phyloP scores from a whole-genome alignment of 129 eudicot genomes.

The Scalesia atractyloides region DNA sequence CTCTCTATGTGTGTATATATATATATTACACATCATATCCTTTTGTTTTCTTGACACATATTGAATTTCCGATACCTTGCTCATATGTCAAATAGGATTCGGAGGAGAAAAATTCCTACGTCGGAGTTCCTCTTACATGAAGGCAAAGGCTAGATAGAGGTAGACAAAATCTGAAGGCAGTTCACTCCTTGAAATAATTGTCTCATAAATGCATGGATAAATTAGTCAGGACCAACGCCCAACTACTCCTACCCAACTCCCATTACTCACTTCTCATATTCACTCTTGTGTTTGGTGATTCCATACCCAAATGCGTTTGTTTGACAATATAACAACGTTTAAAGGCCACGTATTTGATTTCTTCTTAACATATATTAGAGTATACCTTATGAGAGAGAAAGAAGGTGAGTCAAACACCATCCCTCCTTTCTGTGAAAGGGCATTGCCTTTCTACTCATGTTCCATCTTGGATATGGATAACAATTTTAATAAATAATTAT shows the following conservation, averaged over 20 bases:
- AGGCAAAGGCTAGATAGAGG: constrained; percentile 15
- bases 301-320: background rate
- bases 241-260: constrained; percentile 25
- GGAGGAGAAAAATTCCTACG: too few relatives aligned
- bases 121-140: background rate
- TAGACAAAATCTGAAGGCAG: background rate
- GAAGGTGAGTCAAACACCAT: too few relatives aligned
- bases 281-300: background rate
- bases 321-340: background rate
- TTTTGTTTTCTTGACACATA: background rate
- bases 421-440: too few relatives aligned
- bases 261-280: constrained; percentile 22
- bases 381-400: too few relatives aligned
- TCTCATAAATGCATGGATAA: constrained; percentile 24
- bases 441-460: too few relatives aligned
- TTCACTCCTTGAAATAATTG: constrained; percentile 6
- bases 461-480: too few relatives aligned
- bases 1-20: too few relatives aligned
- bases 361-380: background rate
- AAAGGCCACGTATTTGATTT: background rate
- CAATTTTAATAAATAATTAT: too few relatives aligned
- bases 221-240: constrained; percentile 26
- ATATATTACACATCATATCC: too few relatives aligned
- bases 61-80: too few relatives aligned
- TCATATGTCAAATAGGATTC: too few relatives aligned